Conservation (phyloP, 2,329 filamentous ascomycete species). For the Apiospora kogelbergensis region DNA sequence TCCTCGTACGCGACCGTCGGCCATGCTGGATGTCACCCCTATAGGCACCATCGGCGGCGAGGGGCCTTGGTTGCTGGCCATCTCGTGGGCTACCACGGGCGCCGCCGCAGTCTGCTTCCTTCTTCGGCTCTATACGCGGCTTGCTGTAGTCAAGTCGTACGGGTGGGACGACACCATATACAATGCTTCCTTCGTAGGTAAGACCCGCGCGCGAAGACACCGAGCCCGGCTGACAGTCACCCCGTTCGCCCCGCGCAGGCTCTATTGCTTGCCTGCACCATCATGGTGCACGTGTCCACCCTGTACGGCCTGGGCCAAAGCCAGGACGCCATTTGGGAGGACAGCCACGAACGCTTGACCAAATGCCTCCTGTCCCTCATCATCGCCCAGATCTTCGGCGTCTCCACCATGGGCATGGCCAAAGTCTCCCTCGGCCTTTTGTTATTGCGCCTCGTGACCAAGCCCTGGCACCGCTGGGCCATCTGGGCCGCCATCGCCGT, state of each 20-base stretch:
- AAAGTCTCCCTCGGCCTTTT: constrained; percentile 3
- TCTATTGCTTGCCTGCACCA: constrained; percentile 5
- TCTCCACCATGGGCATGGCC: constrained; percentile 3
- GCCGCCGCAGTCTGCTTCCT: neutral
- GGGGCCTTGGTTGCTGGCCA: neutral
- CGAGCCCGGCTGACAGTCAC: neutral
- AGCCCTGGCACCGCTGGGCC: constrained; percentile 6
- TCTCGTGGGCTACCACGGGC: constrained; percentile 6
- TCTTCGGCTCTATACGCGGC: constrained; percentile 7
- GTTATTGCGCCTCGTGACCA: constrained; percentile 10
- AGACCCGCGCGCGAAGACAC: neutral
- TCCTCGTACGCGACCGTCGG: neutral
- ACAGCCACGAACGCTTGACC: constrained; percentile 5
- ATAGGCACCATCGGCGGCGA: constrained; percentile 11
- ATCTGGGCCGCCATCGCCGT: constrained; percentile 8
- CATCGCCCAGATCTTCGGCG: constrained; percentile 9
- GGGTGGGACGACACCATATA: constrained; percentile 12
- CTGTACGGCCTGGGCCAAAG: constrained; percentile 9
- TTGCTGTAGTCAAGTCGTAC: constrained; percentile 8
- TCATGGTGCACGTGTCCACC: constrained; percentile 6
- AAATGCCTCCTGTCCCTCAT: constrained; percentile 7
- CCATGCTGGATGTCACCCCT: neutral
- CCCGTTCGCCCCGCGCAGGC: neutral
- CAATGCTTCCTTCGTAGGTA: constrained; percentile 10
- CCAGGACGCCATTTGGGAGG: neutral